Evolutionary conservation across 805 yeast genomes (phyloP), one percentile per base, ranked within the genome.

Genomic region (Candida ortonii): DNA sequence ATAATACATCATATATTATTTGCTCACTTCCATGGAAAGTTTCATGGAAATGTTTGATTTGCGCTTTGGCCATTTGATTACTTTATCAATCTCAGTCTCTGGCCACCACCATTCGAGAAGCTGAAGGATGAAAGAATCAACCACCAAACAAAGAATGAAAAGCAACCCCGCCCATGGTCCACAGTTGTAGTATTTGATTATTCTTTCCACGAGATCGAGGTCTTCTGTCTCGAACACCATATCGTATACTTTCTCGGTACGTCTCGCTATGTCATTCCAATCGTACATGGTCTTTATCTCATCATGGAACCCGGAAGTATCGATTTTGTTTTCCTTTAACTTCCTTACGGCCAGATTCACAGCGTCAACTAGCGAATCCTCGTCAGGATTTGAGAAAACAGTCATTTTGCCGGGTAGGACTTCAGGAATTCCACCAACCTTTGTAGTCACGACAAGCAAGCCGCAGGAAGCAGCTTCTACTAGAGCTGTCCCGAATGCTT

Each of bases 381-480:
- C 96, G 3, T 90, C 84, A 0, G 97, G 95, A 11, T 79, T 71
- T 0, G 97, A 89, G 59, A 84, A 93, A 1, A 83, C 82, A 1
- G 95, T 88, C 97, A 93, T 93, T 50, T 88, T 84, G 16, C 71
- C 70, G 0, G 98, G 99, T 23, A 93, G 61, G 4, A 93, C 97
- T 54, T 93, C 99, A 0, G 97, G 97, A 24, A 93, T 89, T 5
- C 98, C 99, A 9, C 99, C 99, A 0, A 93, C 98, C 38, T 79
- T 78, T 0, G 99, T 93, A 0, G 97, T 88, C 0, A 93, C 98
- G 2, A 93, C 96, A 13, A 85, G 68, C 22, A 93, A 59, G 0
- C 97, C 97, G 65, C 97, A 93, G 1, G 95, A 83, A 0, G 97
- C 98, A 0, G 99, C 99, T 56, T 93, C 99, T 0, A 93, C 96